Percentiles rank a stretch among this genome's conserved stretches.
Evolutionary conservation across 176 grass and related monocot species (phyloP).

Genomic region (Aegilops speltoides): DNA sequence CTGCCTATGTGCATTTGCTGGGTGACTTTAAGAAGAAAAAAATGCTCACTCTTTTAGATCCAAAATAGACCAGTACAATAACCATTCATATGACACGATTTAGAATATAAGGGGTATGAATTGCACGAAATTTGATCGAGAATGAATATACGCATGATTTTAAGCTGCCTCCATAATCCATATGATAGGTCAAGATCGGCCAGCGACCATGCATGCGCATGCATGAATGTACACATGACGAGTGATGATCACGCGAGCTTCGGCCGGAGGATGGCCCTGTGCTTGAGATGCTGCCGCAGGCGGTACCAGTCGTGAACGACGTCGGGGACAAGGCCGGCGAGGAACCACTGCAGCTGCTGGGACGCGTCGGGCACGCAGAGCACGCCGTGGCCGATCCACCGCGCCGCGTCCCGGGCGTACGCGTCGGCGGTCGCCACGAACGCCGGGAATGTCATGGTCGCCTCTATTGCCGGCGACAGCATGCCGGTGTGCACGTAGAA

Average conservation of each 20-base stretch:
- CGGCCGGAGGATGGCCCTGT: slow-evolving; percentile 15
- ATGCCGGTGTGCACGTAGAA: slow-evolving; percentile 41
- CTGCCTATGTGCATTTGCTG: too few relatives aligned
- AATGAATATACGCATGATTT: not conserved
- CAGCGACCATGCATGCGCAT: not conserved
- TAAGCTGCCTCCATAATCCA: not conserved
- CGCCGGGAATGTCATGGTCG: not conserved
- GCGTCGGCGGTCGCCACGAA: slow-evolving; percentile 39
- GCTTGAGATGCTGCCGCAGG: slow-evolving; percentile 17
- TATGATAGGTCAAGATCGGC: not conserved
- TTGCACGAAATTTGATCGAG: not conserved
- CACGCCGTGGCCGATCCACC: slow-evolving; percentile 43
- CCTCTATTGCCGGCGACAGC: slow-evolving; percentile 16
- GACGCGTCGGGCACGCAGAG: slow-evolving; percentile 33
- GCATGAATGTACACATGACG: not conserved
- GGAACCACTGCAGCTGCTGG: slow-evolving; percentile 56
- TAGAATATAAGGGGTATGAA: not conserved
- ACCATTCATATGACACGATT: not conserved
- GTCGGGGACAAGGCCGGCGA: slow-evolving; percentile 38
- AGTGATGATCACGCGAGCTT: not conserved
- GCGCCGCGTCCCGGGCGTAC: slow-evolving; percentile 38
- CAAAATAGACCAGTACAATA: not conserved
- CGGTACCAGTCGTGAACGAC: slow-evolving; percentile 17
- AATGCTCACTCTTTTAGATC: too few relatives aligned
- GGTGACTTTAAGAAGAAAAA: too few relatives aligned